These are phyloP conservation scores for Rhododendron molle DNA, from an alignment of 148 eudicot genomes.

Conservation along the genomic window DNA sequence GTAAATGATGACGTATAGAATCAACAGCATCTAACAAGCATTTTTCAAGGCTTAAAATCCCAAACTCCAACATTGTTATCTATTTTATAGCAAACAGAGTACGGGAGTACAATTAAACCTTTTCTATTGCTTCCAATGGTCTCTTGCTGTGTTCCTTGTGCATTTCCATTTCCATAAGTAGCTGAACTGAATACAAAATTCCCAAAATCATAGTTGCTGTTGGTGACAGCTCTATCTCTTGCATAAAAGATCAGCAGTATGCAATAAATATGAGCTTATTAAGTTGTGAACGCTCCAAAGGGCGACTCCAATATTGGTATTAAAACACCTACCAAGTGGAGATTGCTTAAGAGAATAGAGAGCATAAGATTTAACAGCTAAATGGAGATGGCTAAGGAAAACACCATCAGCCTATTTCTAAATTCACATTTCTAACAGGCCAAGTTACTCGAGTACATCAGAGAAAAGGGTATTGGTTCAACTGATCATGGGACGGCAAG, in stretches of 20 bases:
- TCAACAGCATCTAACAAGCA: not conserved
- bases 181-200: not conserved
- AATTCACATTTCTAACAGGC: not conserved
- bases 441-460: not conserved
- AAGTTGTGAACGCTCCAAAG: not conserved
- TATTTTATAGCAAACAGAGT: not conserved
- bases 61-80: not conserved
- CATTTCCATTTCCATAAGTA: conserved; percentile 1
- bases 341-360: not conserved
- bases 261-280: not conserved
- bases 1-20: too few species aligned
- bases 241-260: not conserved
- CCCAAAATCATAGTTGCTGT: not conserved
- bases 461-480: not conserved
- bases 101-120: not conserved
- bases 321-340: not conserved
- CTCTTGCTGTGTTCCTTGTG: not conserved
- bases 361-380: not conserved
- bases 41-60: not conserved
- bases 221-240: conserved; percentile 1
- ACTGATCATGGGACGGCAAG: not conserved
- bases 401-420: not conserved
- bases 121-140: not conserved
- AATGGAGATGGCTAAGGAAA: not conserved
- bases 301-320: not conserved